These are phyloP conservation scores for Arthroderma uncinatum DNA, from an alignment of 2,329 filamentous ascomycete species.

Conservation along the genomic window DNA sequence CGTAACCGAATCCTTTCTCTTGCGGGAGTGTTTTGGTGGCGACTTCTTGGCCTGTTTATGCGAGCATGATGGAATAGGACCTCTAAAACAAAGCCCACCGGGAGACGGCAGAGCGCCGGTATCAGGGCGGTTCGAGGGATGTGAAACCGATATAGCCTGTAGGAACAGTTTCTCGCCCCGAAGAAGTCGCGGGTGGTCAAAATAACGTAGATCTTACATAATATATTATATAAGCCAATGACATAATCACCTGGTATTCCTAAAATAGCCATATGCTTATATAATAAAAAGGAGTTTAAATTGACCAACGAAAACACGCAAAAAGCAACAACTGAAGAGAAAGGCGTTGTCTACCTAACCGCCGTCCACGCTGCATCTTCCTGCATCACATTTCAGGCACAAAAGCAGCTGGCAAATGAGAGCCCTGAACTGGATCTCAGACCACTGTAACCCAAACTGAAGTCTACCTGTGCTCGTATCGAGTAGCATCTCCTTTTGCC, in stretches of 20 bases:
- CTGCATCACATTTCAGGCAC: constrained; percentile 6
- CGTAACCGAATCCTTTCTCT: neutral
- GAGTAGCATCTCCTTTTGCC: neutral
- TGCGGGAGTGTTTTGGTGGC: neutral
- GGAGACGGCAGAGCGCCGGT: too few relatives aligned
- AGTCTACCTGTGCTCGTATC: neutral
- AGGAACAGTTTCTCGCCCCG: neutral
- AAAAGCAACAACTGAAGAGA: neutral
- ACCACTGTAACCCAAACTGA: neutral
- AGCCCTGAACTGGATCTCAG: neutral
- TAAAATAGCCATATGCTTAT: neutral
- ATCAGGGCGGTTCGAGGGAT: too few relatives aligned
- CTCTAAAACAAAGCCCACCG: too few relatives aligned
- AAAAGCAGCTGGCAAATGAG: constrained; percentile 2
- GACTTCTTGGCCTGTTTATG: neutral
- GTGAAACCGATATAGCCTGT: too few relatives aligned
- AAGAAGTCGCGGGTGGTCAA: neutral
- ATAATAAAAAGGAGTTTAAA: neutral
- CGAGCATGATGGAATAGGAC: neutral
- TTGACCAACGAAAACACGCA: neutral
- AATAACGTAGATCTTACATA: neutral
- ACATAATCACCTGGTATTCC: neutral
- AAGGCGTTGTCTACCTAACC: neutral
- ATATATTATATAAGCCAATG: neutral
- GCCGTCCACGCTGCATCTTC: neutral